Conservation (phyloP, 257 asterid genomes). For the Solanum piurae region DNA sequence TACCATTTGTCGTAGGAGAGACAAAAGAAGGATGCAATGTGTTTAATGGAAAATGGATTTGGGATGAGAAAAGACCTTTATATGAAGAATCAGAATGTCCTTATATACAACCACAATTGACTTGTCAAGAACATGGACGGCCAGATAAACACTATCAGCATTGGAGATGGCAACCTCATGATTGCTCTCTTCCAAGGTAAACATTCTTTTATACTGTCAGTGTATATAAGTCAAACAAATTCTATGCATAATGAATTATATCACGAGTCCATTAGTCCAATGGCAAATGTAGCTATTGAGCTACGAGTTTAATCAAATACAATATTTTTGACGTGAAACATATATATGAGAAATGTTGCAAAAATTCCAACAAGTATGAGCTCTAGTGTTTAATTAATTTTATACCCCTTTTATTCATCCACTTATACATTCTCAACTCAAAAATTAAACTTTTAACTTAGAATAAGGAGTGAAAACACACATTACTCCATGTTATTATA, state of each 20-base stretch:
- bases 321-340: background rate
- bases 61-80: slow-evolving; percentile 55
- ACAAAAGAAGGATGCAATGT: slow-evolving; percentile 28
- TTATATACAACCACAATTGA: slow-evolving; percentile 84
- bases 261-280: background rate
- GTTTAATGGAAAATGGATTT: slow-evolving; percentile 56
- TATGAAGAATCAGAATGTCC: slow-evolving; percentile 87
- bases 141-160: slow-evolving; percentile 69
- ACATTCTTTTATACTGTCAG: background rate
- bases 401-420: background rate
- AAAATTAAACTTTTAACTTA: background rate
- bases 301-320: background rate
- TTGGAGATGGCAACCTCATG: slow-evolving; percentile 96
- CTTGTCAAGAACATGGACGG: slow-evolving; percentile 81
- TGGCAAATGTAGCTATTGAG: background rate
- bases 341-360: background rate
- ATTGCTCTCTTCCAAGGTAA: slow-evolving; percentile 73
- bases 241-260: accelerated
- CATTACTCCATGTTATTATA: background rate
- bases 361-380: background rate
- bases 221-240: accelerated
- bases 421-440: background rate
- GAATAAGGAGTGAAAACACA: background rate
- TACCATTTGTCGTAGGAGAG: slow-evolving; percentile 29
- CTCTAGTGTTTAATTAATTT: background rate